Percentiles rank a stretch among this genome's conserved stretches.
Conservation (phyloP, 306 rosid species). For the Trichosanthes cucumerina region DNA sequence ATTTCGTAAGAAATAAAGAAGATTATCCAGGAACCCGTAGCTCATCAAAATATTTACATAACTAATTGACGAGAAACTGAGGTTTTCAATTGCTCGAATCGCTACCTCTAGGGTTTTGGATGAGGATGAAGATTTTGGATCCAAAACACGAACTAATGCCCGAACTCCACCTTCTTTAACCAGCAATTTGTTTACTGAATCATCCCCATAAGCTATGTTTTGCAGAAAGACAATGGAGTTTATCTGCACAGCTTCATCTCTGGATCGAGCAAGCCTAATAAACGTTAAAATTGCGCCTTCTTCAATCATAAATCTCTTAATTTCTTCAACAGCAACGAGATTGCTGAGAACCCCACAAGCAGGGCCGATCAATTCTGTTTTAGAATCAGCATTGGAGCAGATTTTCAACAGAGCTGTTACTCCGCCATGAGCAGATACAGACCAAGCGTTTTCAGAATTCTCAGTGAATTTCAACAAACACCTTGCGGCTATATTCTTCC, state of each 20-base stretch:
- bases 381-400: constrained; percentile 29
- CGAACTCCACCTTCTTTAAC: constrained; percentile 65
- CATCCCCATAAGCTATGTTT: constrained; percentile 58
- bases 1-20: constrained; percentile 40
- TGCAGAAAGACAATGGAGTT: constrained; percentile 52
- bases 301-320: constrained; percentile 73
- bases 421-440: constrained; percentile 87
- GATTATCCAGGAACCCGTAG: constrained; percentile 55
- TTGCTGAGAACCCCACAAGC: constrained; percentile 67
- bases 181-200: constrained; percentile 33
- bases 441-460: constrained; percentile 83
- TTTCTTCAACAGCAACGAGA: constrained; percentile 66
- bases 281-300: constrained; percentile 55
- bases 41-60: constrained; percentile 35
- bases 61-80: constrained; percentile 40
- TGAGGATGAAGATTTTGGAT: constrained; percentile 35
- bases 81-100: constrained; percentile 47
- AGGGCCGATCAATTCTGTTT: constrained; percentile 45
- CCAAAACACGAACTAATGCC: constrained; percentile 39
- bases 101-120: constrained; percentile 49
- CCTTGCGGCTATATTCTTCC: constrained; percentile 34
- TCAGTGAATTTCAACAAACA: constrained; percentile 60
- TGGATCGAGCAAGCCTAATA: constrained; percentile 36
- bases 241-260: constrained; percentile 52
- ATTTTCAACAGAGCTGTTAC: constrained; percentile 59